Evolutionary conservation across 192 early-diverging fungal genomes (phyloP), one percentile per base, ranked within the genome.

Genomic region (Entrophospora sp.): DNA sequence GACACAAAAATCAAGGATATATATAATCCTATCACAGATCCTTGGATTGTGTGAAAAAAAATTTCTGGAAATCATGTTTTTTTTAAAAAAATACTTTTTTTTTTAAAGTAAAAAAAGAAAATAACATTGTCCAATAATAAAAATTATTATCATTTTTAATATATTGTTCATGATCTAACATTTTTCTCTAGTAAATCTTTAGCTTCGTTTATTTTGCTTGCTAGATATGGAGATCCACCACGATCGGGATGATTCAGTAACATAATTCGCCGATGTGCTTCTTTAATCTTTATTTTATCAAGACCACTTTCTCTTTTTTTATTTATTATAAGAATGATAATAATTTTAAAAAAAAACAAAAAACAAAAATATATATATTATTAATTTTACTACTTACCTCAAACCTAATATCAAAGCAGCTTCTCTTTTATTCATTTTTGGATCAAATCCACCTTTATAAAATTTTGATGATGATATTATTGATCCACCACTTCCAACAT

Each of bases 121-220:
- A n/a, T n/a, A n/a, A n/a, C n/a, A n/a, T n/a, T n/a, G n/a, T n/a
- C n/a, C n/a, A n/a, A n/a, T n/a, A n/a, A n/a, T n/a, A n/a, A n/a
- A n/a, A n/a, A n/a, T n/a, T n/a, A n/a, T n/a, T n/a, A n/a, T n/a
- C n/a, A n/a, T n/a, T n/a, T n/a, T n/a, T n/a, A n/a, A n/a, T n/a
- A n/a, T n/a, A n/a, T n/a, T n/a, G n/a, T n/a, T n/a, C n/a, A 61
- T 49, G 45, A 36, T 64, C 16, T 64, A 36, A 32, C 31, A 36
- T 84, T 88, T 71, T 89, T 90, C 42, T 96, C 94, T 55, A 98
- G 73, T 66, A 96, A 80, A 62, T 98, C 96, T 75, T 98, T 98
- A 18, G 96, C 96, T 72, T 99, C 96, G 75, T 99, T 99, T 71
- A 99, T 92, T 76, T 99, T 99, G 10, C 87, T 87, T 5, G 96